Percentiles rank a stretch among this genome's conserved stretches.
phyloP scores from a whole-genome alignment of 352 stramenopile species.

The Globisporangium echinulatum region DNA sequence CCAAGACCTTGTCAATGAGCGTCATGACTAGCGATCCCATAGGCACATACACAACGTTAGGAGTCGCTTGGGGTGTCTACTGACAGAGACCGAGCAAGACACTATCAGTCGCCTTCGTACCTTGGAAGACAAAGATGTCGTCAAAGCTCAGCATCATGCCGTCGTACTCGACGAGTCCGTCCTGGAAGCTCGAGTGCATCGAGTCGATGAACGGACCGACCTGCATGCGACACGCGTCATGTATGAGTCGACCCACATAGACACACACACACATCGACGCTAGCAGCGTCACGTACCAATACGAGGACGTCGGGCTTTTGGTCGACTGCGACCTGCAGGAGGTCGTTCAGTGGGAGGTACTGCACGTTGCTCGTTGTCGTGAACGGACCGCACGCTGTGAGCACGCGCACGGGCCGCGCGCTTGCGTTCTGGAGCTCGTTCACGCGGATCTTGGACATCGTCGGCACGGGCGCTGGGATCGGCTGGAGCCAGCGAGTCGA shows the following conservation, averaged over 20 bases:
- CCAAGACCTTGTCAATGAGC: constrained; percentile 57
- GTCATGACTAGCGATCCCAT: constrained; percentile 50
- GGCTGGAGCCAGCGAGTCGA: constrained; percentile 19
- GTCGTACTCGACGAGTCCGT: constrained; percentile 75
- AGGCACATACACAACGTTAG: background rate
- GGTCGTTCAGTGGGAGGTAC: constrained; percentile 93
- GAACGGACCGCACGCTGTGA: constrained; percentile 92
- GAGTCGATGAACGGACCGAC: constrained; percentile 96
- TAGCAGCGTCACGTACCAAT: constrained; percentile 42
- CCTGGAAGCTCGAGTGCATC: constrained; percentile 84
- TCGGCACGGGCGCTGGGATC: constrained; percentile 48
- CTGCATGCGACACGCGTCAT: constrained; percentile 17
- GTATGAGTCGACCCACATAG: background rate
- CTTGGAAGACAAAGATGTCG: constrained; percentile 84
- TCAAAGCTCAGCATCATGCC: constrained; percentile 79
- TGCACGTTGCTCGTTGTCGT: constrained; percentile 92
- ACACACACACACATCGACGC: background rate
- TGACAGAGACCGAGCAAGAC: constrained; percentile 3
- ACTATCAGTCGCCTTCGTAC: constrained; percentile 84
- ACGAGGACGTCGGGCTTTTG: constrained; percentile 93
- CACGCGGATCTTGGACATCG: constrained; percentile 32
- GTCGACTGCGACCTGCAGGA: constrained; percentile 76
- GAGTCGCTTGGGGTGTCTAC: background rate
- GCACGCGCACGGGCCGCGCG: constrained; percentile 55
- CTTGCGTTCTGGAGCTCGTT: constrained; percentile 41